A percentile compares a stretch with the other conserved stretches of the same genome.
phyloP scores from a whole-genome alignment of 371 early-diverging fungal genomes.

The Cokeromyces recurvatus region DNA sequence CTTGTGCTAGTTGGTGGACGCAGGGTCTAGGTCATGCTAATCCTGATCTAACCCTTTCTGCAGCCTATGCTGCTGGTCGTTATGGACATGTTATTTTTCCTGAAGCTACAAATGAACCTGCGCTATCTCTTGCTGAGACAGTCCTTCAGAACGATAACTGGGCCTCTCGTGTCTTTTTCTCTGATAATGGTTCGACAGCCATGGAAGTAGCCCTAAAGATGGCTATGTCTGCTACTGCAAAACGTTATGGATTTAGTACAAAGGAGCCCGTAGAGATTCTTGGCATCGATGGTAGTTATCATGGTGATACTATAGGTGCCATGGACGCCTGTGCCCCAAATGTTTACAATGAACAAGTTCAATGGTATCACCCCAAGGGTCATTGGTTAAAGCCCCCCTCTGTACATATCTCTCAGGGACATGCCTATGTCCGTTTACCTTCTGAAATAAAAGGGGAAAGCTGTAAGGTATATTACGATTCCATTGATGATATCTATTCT shows the following conservation, averaged over 20 bases:
- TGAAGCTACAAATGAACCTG: slow-evolving; percentile 72
- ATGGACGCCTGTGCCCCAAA: slow-evolving; percentile 81
- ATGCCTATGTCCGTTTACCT: slow-evolving; percentile 46
- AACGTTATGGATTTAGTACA: slow-evolving; percentile 37
- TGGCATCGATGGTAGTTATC: slow-evolving; percentile 75
- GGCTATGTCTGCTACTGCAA: slow-evolving; percentile 55
- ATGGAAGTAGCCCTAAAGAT: slow-evolving; percentile 84
- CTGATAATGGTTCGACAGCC: slow-evolving; percentile 80
- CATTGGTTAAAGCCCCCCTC: slow-evolving; percentile 76
- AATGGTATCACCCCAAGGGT: slow-evolving; percentile 76
- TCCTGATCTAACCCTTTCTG: slow-evolving; percentile 54
- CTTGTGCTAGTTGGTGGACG: slow-evolving; percentile 86
- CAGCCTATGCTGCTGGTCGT: slow-evolving; percentile 69
- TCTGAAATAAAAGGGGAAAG: slow-evolving; percentile 8
- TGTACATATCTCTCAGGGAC: slow-evolving; percentile 56
- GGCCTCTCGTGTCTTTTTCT: slow-evolving; percentile 75
- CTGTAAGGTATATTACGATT: slow-evolving; percentile 17
- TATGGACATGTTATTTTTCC: slow-evolving; percentile 87
- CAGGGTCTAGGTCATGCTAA: slow-evolving; percentile 79
- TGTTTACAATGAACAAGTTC: slow-evolving; percentile 68
- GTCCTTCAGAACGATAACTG: slow-evolving; percentile 64
- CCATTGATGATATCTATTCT: slow-evolving; percentile 33
- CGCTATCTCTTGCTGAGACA: slow-evolving; percentile 58
- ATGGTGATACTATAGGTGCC: slow-evolving; percentile 84
- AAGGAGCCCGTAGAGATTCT: slow-evolving; percentile 53